Base-by-base conservation (phyloP, 352 stramenopile species). In the Phytopythium montanum region DNA sequence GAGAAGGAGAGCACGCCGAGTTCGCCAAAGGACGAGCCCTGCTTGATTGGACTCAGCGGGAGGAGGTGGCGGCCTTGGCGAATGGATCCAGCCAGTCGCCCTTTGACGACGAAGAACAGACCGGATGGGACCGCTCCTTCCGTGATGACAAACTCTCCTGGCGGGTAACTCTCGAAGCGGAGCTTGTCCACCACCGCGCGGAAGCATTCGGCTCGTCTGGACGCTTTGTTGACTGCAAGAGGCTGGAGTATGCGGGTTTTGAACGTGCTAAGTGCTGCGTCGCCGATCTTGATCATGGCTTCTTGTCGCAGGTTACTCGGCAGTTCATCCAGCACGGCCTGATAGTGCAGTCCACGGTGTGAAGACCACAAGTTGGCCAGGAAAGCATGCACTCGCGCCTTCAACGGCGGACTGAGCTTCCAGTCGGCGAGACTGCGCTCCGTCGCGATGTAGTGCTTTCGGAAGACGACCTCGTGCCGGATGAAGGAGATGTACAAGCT, bases 401-500 rank as follows among this genome's bases (percentile, higher is more conserved):
- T 73, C 28, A 91, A 64, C n/a, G 36, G 4, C 0, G 33, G 3
- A 16, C 69, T 79, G 8, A 88, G 46, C 29, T 76, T 80, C 69
- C 73, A 81, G 14, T 76, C 69, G 0, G 70, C 67, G 13, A 91
- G 60, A 19, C 71, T 87, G 14, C 72, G 49, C 56, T 88, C 74
- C 0, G 83, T 51, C 1, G 76, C 70, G 39, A 87, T 87, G 29
- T 87, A 71, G 38, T 90, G 67, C 44, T 87, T 88, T 21, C 75
- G 78, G 54, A 87, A 90, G 16, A 75, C 68, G 18, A 90, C 69
- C 55, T 88, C 70, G 44, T 88, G 83, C 12, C 72, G 63, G 25
- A 87, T 90, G 21, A 66, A 81, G 10, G 76, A 88, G 44, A 90
- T 86, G 62, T 85, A 88, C 33, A 90, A 59, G 34, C 70, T 85